Base-by-base conservation (phyloP, 257 asterid species). In the Jacaranda mimosifolia region DNA sequence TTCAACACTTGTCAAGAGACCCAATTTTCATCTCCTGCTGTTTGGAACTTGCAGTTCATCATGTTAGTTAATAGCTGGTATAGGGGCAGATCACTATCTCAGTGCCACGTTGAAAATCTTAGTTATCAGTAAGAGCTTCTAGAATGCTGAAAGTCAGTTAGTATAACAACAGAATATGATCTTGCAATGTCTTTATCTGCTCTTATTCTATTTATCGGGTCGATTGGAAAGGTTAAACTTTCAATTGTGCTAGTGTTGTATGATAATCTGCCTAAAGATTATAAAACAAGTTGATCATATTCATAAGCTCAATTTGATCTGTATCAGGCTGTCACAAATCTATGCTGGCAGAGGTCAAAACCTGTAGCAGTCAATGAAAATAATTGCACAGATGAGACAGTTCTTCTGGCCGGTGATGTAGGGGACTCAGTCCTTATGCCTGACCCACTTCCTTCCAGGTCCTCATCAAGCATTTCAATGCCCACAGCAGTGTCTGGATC, bases 351-450 rank as follows among this genome's bases (percentile, higher is more conserved):
- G 84, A 90, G 97, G 80, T 89, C 97, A 68, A 93, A 93, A 82
- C 90, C 94, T 42, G 88, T 88, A 14, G 64, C 58, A 17, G 90
- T 88, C 60, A 88, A 88, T 80, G 98, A 93, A 82, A 88, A 78
- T 80, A 91, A 70, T 81, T 89, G 93, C 87, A 86, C 94, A 70
- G 85, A 88, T 58, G 95, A 93, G 40, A 88, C 89, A 69, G 88
- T 87, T 85, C 98, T 93, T 77, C 56, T 90, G 79, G 98, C 97
- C 7, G 91, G 95, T 86, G 96, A 90, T 80, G 75, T 85, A 21
- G 99, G 97, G 86, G 99, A 96, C 80, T 90, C 97, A 0, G 77
- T 96, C 77, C 90, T 93, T 59, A 93, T 96, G 99, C 99, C 97
- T 46, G 98, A 96, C 75, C 98, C 99, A 60, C 96, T 95, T 77